These are phyloP conservation scores for Lachancea cidri DNA, from an alignment of 805 yeast species.

Conservation along the genomic window DNA sequence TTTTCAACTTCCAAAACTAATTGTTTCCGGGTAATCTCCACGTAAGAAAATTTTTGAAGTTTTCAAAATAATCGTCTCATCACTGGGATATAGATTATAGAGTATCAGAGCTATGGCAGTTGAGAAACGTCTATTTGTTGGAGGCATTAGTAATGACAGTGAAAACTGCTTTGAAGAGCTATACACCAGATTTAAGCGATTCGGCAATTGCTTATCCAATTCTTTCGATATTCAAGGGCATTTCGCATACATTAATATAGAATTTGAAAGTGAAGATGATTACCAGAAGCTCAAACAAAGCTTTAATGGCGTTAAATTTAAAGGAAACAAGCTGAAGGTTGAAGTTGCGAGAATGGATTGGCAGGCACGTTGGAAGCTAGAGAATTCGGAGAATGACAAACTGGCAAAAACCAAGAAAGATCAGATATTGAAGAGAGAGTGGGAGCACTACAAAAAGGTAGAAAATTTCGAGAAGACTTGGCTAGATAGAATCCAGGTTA, in stretches of 20 bases:
- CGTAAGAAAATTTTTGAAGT: neutral
- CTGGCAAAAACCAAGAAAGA: slow-evolving; percentile 25
- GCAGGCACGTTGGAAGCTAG: slow-evolving; percentile 42
- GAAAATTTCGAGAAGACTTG: slow-evolving; percentile 37
- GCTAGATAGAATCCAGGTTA: slow-evolving; percentile 39
- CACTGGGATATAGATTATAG: neutral
- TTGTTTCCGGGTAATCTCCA: neutral
- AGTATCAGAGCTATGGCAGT: slow-evolving; percentile 7
- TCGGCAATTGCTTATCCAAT: slow-evolving; percentile 49
- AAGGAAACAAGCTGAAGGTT: slow-evolving; percentile 63
- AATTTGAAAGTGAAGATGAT: slow-evolving; percentile 38
- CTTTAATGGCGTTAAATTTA: slow-evolving; percentile 67
- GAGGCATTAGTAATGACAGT: slow-evolving; percentile 23
- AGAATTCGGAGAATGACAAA: slow-evolving; percentile 38
- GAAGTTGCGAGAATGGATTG: slow-evolving; percentile 58
- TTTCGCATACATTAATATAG: slow-evolving; percentile 66
- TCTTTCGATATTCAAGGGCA: slow-evolving; percentile 48
- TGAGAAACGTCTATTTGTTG: slow-evolving; percentile 28
- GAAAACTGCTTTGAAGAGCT: slow-evolving; percentile 38
- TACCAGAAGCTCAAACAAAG: slow-evolving; percentile 48
- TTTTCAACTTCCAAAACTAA: too few relatives aligned
- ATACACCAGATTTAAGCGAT: slow-evolving; percentile 50
- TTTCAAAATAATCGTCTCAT: neutral
- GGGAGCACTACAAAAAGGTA: slow-evolving; percentile 35
- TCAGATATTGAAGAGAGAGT: slow-evolving; percentile 35